phyloP scores from a whole-genome alignment of 2,329 filamentous ascomycete species.

The Aschersonia sp. region DNA sequence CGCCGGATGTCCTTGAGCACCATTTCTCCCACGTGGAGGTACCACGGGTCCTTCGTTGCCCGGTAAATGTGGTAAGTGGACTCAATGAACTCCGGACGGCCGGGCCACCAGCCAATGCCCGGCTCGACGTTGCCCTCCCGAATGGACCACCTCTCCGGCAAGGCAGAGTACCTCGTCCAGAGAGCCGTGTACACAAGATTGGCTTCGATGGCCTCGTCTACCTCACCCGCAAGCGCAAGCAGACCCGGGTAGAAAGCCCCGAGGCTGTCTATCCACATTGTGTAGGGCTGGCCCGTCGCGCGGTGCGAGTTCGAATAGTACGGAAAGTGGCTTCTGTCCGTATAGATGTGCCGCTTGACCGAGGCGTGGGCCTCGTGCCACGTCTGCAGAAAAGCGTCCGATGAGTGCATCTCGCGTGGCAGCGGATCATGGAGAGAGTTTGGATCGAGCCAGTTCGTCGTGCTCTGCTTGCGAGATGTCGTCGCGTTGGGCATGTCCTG shows the following conservation, averaged over 20 bases:
- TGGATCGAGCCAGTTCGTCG: slow-evolving; percentile 41
- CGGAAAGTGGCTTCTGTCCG: slow-evolving; percentile 60
- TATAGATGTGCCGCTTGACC: slow-evolving; percentile 85
- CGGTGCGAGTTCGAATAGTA: slow-evolving; percentile 89
- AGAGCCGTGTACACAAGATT: slow-evolving; percentile 84
- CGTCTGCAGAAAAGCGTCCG: slow-evolving; percentile 64
- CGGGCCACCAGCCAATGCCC: slow-evolving; percentile 86
- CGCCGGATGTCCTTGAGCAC: slow-evolving; percentile 74
- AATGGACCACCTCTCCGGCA: slow-evolving; percentile 90
- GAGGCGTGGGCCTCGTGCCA: slow-evolving; percentile 80
- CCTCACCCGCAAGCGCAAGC: slow-evolving; percentile 69
- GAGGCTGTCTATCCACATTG: slow-evolving; percentile 91
- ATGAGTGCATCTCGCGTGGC: slow-evolving; percentile 49
- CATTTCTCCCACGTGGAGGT: slow-evolving; percentile 93
- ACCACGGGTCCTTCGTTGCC: slow-evolving; percentile 90
- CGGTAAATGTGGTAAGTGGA: slow-evolving; percentile 94
- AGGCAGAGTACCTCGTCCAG: slow-evolving; percentile 86
- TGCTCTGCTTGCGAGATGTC: slow-evolving; percentile 24
- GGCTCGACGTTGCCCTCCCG: slow-evolving; percentile 71
- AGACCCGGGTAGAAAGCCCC: slow-evolving; percentile 92
- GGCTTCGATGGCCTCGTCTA: slow-evolving; percentile 81
- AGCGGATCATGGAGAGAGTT: slow-evolving; percentile 47
- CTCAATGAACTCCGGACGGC: slow-evolving; percentile 91
- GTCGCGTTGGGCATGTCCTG: slow-evolving; percentile 40
- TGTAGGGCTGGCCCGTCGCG: slow-evolving; percentile 71